A percentile compares a stretch with the other conserved stretches of the same genome.
phyloP scores from a whole-genome alignment of 2,329 filamentous ascomycete genomes.

The Lomentospora prolificans region DNA sequence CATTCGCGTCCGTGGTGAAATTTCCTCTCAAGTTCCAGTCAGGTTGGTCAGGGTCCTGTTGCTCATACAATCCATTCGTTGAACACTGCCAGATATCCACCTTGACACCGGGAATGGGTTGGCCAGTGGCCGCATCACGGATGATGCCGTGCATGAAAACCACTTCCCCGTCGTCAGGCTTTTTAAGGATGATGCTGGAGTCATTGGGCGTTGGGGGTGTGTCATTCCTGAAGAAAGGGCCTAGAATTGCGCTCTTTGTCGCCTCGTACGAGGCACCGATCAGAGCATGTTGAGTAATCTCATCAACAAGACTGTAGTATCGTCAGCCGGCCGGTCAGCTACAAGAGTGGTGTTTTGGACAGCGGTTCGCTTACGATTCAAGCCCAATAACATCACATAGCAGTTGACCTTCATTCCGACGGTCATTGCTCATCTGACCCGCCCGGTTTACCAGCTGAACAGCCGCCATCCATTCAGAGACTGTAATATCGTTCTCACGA shows the following conservation, averaged over 20 bases:
- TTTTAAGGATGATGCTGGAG: conserved; percentile 48
- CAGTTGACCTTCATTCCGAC: conserved; percentile 64
- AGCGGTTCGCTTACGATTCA: conserved; percentile 44
- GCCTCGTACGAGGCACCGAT: conserved; percentile 33
- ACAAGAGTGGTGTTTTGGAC: too few species aligned
- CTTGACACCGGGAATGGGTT: conserved; percentile 51
- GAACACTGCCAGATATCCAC: conserved; percentile 75
- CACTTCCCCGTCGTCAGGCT: conserved; percentile 27
- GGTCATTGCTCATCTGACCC: conserved; percentile 58
- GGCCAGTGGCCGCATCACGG: conserved; percentile 30
- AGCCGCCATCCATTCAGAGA: conserved; percentile 70
- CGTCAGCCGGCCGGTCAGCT: too few species aligned
- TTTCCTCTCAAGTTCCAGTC: conserved; percentile 68
- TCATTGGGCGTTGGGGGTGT: conserved; percentile 61
- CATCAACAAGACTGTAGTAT: conserved; percentile 51
- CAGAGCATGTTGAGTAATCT: conserved; percentile 62
- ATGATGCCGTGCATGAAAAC: conserved; percentile 56
- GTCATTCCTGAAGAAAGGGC: conserved; percentile 73
- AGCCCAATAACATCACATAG: conserved; percentile 68
- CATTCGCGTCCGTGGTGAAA: conserved; percentile 57
- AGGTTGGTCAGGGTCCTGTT: conserved; percentile 60
- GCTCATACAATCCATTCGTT: conserved; percentile 60
- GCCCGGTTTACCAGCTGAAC: conserved; percentile 46
- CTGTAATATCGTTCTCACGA: conserved; percentile 67
- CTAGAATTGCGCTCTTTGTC: conserved; percentile 70